These are phyloP conservation scores for Austroboletus festivus DNA, from an alignment of 768 basidiomycete species.

Conservation along the genomic window DNA sequence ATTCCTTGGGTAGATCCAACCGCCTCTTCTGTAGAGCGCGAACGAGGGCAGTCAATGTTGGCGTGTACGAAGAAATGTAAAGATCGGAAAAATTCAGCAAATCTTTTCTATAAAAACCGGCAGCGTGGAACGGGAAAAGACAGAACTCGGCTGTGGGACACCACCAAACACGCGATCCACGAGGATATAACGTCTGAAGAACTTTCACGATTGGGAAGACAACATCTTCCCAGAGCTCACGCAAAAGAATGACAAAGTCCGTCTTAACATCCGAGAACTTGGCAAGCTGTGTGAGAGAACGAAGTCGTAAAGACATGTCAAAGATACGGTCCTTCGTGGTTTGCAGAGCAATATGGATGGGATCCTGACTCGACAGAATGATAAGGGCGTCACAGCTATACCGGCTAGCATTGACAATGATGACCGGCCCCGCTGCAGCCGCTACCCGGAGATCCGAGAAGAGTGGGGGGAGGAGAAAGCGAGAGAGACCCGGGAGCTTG, in stretches of 20 bases:
- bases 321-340: not conserved
- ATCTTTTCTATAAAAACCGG: not conserved
- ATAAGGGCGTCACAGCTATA: constrained; percentile 32
- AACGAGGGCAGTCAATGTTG: not conserved
- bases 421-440: constrained; percentile 27
- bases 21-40: not conserved
- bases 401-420: constrained; percentile 32
- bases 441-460: constrained; percentile 14
- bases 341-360: constrained; percentile 1
- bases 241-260: not conserved
- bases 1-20: not conserved
- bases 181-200: not conserved
- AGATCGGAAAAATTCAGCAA: not conserved
- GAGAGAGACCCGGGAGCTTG: constrained; percentile 18
- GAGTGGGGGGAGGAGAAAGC: constrained; percentile 25
- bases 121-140: not conserved
- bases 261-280: not conserved
- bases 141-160: not conserved
- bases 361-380: not conserved
- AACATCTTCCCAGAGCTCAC: not conserved
- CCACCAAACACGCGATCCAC: not conserved
- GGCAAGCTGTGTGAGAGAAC: not conserved
- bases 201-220: not conserved
- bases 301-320: not conserved
- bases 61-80: not conserved